Evolutionary conservation across 2,329 filamentous ascomycete species (phyloP).

Genomic region (Venturia carpophila): DNA sequence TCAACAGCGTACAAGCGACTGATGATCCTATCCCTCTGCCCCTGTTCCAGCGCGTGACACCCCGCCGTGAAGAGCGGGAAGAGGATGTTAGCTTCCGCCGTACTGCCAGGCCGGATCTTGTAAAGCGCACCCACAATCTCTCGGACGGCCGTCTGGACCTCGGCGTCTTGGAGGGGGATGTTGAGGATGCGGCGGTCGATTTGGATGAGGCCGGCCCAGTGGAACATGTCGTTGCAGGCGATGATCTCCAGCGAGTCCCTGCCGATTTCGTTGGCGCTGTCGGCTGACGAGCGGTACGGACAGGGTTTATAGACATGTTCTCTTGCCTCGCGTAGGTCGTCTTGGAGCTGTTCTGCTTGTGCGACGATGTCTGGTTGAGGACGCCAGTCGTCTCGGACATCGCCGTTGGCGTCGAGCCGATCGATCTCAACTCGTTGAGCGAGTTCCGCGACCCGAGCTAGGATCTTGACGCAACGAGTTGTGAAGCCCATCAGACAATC

Average conservation of each 20-base stretch:
- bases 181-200: slow-evolving; percentile 66
- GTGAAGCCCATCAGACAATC: slow-evolving; percentile 79
- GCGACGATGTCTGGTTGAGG: slow-evolving; percentile 48
- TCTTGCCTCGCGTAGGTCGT: slow-evolving; percentile 52
- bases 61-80: slow-evolving; percentile 81
- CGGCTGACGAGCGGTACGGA: slow-evolving; percentile 29
- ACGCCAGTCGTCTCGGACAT: slow-evolving; percentile 48
- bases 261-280: slow-evolving; percentile 29
- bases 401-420: slow-evolving; percentile 49
- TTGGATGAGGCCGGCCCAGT: slow-evolving; percentile 70
- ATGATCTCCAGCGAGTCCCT: slow-evolving; percentile 58
- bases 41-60: slow-evolving; percentile 56
- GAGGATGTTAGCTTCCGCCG: slow-evolving; percentile 65
- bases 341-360: slow-evolving; percentile 52
- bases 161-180: slow-evolving; percentile 46
- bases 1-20: slow-evolving; percentile 61
- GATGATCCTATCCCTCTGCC: slow-evolving; percentile 53
- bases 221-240: slow-evolving; percentile 69
- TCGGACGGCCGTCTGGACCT: slow-evolving; percentile 56
- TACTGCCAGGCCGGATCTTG: slow-evolving; percentile 56
- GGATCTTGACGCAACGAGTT: slow-evolving; percentile 58
- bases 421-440: slow-evolving; percentile 54
- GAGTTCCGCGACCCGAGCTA: slow-evolving; percentile 65
- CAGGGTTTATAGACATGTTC: slow-evolving; percentile 37
- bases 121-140: slow-evolving; percentile 56